These are phyloP conservation scores for Viola pubescens DNA, from an alignment of 441 rosid genomes.

Conservation along the genomic window DNA sequence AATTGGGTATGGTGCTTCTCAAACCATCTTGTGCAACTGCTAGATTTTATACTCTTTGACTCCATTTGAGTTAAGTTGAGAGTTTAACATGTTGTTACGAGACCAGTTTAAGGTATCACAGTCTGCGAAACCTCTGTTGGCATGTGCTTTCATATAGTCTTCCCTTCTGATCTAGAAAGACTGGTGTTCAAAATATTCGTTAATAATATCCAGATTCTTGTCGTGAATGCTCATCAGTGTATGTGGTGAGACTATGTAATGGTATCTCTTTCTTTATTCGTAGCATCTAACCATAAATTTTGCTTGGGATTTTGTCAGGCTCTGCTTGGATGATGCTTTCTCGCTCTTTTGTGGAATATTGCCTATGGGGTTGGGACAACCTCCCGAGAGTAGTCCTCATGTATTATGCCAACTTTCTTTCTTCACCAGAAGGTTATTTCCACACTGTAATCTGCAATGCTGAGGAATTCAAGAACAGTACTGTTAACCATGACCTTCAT, in stretches of 20 bases:
- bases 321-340: conserved; percentile 91
- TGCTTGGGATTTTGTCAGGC: conserved; percentile 32
- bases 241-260: neutral
- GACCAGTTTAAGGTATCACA: too few species aligned
- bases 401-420: conserved; percentile 77
- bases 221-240: neutral
- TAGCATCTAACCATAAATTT: conserved; percentile 8
- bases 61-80: too few species aligned
- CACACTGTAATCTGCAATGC: conserved; percentile 82
- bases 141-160: too few species aligned
- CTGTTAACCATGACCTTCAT: conserved; percentile 76
- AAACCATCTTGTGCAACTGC: too few species aligned
- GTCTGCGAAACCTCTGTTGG: too few species aligned
- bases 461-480: conserved; percentile 49
- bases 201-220: too few species aligned
- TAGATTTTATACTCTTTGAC: too few species aligned
- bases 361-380: conserved; percentile 80
- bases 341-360: conserved; percentile 62
- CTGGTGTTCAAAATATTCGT: too few species aligned
- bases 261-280: neutral
- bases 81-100: too few species aligned
- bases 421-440: conserved; percentile 82
- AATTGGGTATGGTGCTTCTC: too few species aligned
- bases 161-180: too few species aligned
- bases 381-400: conserved; percentile 65